Percentiles rank a stretch among this genome's conserved stretches.
phyloP scores from a whole-genome alignment of 345 rosid genomes.

The Diplotaxis tenuifolia region DNA sequence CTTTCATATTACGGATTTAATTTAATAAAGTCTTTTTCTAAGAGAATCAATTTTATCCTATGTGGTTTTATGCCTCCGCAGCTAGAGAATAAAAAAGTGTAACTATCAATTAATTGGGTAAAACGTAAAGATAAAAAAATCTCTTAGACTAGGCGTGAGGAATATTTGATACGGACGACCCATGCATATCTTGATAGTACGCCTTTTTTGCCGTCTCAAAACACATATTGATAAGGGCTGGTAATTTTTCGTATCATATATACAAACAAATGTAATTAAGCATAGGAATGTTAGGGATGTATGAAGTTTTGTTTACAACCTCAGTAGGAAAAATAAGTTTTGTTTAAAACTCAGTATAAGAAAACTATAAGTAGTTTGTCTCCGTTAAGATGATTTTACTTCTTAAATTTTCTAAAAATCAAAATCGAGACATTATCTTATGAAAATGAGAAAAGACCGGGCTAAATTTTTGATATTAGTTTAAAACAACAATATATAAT shows the following conservation, averaged over 20 bases:
- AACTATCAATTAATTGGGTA: constrained; percentile 2
- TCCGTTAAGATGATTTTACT: neutral
- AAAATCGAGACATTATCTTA: neutral
- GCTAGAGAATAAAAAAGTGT: constrained; percentile 19
- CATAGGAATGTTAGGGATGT: neutral
- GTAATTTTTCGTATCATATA: neutral
- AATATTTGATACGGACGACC: constrained; percentile 16
- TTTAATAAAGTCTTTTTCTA: neutral
- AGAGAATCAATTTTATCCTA: constrained; percentile 7
- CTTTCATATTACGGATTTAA: constrained; percentile 1
- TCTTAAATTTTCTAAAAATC: neutral
- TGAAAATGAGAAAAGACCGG: neutral
- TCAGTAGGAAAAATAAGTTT: too few relatives aligned
- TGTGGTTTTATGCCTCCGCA: neutral
- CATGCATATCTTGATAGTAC: neutral
- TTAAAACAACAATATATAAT: neutral
- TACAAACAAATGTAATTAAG: neutral
- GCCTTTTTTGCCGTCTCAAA: neutral
- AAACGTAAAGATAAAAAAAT: neutral
- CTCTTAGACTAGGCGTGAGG: neutral
- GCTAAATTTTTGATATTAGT: neutral
- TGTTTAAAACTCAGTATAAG: neutral
- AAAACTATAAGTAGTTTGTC: neutral
- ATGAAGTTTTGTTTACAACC: neutral
- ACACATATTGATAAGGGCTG: neutral